phyloP scores from a whole-genome alignment of 148 eudicot species.

The Drosera capensis region DNA sequence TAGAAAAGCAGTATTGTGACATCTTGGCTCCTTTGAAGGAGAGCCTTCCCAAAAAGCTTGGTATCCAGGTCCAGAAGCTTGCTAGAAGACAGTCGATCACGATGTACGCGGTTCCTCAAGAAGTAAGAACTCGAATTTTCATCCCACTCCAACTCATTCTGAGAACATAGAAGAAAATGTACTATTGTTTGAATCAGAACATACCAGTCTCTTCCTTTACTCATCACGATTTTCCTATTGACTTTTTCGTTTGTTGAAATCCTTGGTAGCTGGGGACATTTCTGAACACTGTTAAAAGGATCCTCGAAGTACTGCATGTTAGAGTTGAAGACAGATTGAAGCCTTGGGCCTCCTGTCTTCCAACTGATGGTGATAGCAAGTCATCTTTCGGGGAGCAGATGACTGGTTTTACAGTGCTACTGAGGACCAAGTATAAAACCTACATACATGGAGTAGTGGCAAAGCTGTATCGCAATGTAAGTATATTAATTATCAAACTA shows the following conservation, averaged over 20 bases:
- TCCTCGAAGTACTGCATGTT: constrained; percentile 65
- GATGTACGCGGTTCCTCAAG: constrained; percentile 39
- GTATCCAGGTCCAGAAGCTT: constrained; percentile 76
- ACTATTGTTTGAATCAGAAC: background rate
- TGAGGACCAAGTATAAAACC: constrained; percentile 76
- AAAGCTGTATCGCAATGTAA: constrained; percentile 61
- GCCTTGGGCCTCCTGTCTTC: constrained; percentile 68
- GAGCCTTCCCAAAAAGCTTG: constrained; percentile 74
- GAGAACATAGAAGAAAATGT: background rate
- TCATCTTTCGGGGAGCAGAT: constrained; percentile 69
- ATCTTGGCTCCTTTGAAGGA: constrained; percentile 70
- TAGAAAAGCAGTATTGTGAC: constrained; percentile 70
- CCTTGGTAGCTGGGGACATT: constrained; percentile 59
- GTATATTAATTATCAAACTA: constrained; percentile 5
- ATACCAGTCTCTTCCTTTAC: background rate
- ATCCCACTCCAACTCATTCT: too few species aligned
- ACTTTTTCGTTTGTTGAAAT: constrained; percentile 1
- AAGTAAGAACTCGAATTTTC: constrained; percentile 24
- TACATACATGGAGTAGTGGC: constrained; percentile 67
- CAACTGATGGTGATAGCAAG: constrained; percentile 41
- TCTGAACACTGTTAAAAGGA: constrained; percentile 69
- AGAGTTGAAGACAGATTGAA: constrained; percentile 60
- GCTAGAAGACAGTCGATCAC: constrained; percentile 62
- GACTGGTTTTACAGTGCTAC: constrained; percentile 55
- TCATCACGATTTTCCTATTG: background rate